These are phyloP conservation scores for Pulveroboletus sp. DNA, from an alignment of 768 basidiomycete species.

Conservation along the genomic window DNA sequence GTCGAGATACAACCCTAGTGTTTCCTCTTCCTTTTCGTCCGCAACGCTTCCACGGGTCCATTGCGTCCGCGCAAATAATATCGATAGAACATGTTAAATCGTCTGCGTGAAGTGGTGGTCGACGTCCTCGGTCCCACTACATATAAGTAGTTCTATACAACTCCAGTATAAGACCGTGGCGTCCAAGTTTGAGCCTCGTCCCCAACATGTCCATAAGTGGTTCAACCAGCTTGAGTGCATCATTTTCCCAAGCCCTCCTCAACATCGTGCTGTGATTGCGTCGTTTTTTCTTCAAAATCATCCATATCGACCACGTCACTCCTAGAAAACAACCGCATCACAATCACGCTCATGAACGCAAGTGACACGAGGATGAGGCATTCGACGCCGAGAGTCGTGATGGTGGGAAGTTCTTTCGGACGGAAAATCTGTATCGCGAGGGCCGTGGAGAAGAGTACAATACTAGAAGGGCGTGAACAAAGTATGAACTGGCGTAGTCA, in stretches of 20 bases:
- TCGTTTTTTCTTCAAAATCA: neutral
- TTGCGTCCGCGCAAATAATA: neutral
- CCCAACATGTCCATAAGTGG: neutral
- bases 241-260: neutral
- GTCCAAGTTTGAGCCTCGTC: neutral
- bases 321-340: neutral
- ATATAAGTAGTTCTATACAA: neutral
- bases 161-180: neutral
- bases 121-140: neutral
- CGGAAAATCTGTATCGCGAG: slow-evolving; percentile 8
- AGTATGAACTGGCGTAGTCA: too few species aligned
- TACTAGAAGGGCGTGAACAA: neutral
- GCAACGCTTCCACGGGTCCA: neutral
- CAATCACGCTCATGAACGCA: neutral
- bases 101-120: neutral
- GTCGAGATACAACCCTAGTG: too few species aligned
- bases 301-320: neutral
- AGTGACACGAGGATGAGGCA: neutral
- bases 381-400: slow-evolving; percentile 5
- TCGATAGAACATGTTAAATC: neutral
- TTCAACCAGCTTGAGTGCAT: neutral
- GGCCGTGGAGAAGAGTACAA: slow-evolving; percentile 8
- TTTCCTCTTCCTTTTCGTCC: neutral
- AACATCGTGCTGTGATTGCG: neutral
- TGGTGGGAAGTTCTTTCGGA: neutral